These are phyloP conservation scores for Pyricularia pennisetigena DNA, from an alignment of 2,329 filamentous ascomycete genomes.

Conservation along the genomic window DNA sequence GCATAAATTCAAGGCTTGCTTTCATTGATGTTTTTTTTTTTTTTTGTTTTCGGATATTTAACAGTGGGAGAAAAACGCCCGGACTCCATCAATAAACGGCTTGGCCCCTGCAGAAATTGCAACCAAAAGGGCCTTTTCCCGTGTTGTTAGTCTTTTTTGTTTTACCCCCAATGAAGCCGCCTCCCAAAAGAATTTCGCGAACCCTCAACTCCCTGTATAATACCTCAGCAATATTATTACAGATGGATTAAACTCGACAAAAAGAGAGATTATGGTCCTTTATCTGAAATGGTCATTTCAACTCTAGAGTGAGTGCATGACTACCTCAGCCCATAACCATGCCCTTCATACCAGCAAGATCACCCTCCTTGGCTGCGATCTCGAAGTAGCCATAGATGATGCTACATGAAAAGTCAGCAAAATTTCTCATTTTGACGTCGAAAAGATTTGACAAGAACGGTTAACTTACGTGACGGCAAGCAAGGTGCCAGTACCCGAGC, in stretches of 20 bases:
- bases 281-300: not conserved
- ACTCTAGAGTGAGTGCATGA: not conserved
- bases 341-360: conserved; percentile 73
- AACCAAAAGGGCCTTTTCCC: not conserved
- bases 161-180: not conserved
- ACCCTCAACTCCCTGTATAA: not conserved
- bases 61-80: not conserved
- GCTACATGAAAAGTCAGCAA: conserved; percentile 36
- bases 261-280: not conserved
- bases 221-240: conserved; percentile 4
- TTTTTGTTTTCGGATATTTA: not conserved
- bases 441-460: not conserved
- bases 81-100: not conserved
- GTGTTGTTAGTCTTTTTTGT: not conserved
- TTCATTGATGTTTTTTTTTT: not conserved
- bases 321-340: conserved; percentile 56
- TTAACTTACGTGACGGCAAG: conserved; percentile 90
- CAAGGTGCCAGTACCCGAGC: conserved; percentile 94
- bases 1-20: not conserved
- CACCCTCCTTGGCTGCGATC: conserved; percentile 97
- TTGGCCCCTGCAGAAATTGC: not conserved
- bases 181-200: not conserved
- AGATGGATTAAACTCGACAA: conserved; percentile 2
- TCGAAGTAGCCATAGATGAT: conserved; percentile 99
- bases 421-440: conserved; percentile 11